These are phyloP conservation scores for Mangifera indica DNA, from an alignment of 345 rosid species.

Conservation along the genomic window DNA sequence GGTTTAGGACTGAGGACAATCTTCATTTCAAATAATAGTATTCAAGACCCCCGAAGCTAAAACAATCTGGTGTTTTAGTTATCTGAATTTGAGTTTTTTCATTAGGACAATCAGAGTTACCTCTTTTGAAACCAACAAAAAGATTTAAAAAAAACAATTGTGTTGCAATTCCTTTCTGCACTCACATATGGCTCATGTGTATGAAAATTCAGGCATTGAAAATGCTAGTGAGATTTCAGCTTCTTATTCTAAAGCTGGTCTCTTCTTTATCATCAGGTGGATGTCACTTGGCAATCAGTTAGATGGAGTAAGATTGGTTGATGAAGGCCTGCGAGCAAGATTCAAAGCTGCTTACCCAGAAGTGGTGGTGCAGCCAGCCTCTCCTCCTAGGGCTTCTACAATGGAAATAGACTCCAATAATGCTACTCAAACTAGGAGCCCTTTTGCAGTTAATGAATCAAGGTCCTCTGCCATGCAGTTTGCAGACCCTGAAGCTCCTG, in stretches of 20 bases:
- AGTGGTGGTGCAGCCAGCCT: slow-evolving; percentile 73
- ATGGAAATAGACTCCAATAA: slow-evolving; percentile 69
- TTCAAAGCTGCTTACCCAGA: slow-evolving; percentile 95
- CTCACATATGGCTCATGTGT: no score
- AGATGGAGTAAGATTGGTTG: slow-evolving; percentile 79
- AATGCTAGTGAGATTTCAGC: background rate
- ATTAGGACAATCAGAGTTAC: background rate
- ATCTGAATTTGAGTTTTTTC: background rate
- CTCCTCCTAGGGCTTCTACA: slow-evolving; percentile 81
- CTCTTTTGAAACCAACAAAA: background rate
- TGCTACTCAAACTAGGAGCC: slow-evolving; percentile 44
- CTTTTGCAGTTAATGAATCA: slow-evolving; percentile 40
- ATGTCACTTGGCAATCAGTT: slow-evolving; percentile 94
- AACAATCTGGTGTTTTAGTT: no score
- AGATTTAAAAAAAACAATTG: background rate
- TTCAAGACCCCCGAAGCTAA: background rate
- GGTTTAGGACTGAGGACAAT: background rate
- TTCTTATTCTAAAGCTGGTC: background rate
- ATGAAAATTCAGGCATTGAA: background rate
- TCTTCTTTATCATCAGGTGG: slow-evolving; percentile 52
- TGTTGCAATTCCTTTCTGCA: background rate
- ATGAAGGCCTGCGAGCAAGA: slow-evolving; percentile 90
- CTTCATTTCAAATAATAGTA: background rate
- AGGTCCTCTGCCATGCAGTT: slow-evolving; percentile 34
- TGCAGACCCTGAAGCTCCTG: slow-evolving; percentile 31